Evolutionary conservation across 2,329 filamentous ascomycete genomes (phyloP).

Genomic region (Trichoderma brevicompactum): DNA sequence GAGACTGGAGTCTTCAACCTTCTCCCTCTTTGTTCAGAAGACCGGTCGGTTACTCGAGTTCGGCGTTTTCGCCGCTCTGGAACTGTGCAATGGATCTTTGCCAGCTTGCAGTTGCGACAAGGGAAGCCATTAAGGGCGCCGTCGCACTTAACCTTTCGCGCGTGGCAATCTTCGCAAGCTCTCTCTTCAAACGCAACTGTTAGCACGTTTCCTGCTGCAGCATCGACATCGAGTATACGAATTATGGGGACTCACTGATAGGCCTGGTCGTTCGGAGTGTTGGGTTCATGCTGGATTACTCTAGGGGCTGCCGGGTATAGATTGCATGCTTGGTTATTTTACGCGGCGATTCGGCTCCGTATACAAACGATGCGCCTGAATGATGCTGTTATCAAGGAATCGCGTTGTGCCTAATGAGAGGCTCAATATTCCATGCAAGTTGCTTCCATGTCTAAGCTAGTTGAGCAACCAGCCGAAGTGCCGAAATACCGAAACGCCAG

Average conservation of each 20-base stretch:
- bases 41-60: neutral
- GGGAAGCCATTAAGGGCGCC: conserved; percentile 14
- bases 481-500: neutral
- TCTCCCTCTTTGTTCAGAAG: neutral
- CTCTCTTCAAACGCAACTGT: neutral
- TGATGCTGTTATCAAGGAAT: no score
- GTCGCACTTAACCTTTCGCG: conserved; percentile 21
- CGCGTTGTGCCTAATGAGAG: neutral
- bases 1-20: neutral
- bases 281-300: neutral
- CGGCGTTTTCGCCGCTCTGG: conserved; percentile 8
- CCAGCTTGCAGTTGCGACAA: conserved; percentile 9
- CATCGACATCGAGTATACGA: neutral
- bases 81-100: conserved; percentile 1
- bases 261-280: neutral
- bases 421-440: neutral
- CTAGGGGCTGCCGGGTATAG: neutral
- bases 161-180: conserved; percentile 19
- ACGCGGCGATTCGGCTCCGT: neutral
- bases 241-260: conserved; percentile 2
- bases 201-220: neutral
- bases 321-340: neutral
- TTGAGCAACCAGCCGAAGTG: neutral
- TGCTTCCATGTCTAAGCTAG: neutral
- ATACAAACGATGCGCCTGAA: neutral